phyloP scores from a whole-genome alignment of 164 flowering plant species.

The Macadamia integrifolia region DNA sequence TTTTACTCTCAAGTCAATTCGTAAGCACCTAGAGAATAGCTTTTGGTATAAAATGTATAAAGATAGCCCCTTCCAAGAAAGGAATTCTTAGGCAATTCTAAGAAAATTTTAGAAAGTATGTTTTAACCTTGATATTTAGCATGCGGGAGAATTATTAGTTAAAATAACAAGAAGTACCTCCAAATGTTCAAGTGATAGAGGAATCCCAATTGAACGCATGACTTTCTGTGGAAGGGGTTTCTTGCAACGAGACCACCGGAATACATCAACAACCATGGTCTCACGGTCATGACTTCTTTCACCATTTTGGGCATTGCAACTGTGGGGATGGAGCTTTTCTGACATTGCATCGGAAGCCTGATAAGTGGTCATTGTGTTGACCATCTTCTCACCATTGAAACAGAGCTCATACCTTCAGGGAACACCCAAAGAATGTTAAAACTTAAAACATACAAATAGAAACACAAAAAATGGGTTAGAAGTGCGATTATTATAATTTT shows the following conservation, averaged over 20 bases:
- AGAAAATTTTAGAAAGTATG: too few relatives aligned
- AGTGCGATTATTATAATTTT: too few relatives aligned
- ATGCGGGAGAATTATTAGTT: too few relatives aligned
- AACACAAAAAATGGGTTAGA: too few relatives aligned
- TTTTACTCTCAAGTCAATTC: too few relatives aligned
- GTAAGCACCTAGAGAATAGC: too few relatives aligned
- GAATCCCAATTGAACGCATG: conserved; percentile 78
- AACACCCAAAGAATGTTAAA: neutral
- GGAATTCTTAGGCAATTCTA: too few relatives aligned
- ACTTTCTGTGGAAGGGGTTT: conserved; percentile 75
- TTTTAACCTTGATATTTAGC: too few relatives aligned
- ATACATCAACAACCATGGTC: conserved; percentile 48
- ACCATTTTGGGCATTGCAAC: conserved; percentile 39
- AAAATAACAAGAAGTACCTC: conserved; percentile 44
- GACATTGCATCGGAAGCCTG: conserved; percentile 43
- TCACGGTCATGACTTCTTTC: conserved; percentile 60
- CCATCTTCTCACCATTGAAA: conserved; percentile 71
- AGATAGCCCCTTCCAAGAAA: neutral
- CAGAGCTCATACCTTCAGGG: conserved; percentile 85
- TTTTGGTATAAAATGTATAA: neutral
- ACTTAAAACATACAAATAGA: neutral
- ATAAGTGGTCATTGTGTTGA: conserved; percentile 37
- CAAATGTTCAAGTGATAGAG: conserved; percentile 70
- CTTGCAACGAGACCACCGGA: conserved; percentile 92
- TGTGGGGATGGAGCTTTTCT: conserved; percentile 52